These are phyloP conservation scores for Silene latifolia DNA, from an alignment of 148 eudicot genomes.

Conservation along the genomic window DNA sequence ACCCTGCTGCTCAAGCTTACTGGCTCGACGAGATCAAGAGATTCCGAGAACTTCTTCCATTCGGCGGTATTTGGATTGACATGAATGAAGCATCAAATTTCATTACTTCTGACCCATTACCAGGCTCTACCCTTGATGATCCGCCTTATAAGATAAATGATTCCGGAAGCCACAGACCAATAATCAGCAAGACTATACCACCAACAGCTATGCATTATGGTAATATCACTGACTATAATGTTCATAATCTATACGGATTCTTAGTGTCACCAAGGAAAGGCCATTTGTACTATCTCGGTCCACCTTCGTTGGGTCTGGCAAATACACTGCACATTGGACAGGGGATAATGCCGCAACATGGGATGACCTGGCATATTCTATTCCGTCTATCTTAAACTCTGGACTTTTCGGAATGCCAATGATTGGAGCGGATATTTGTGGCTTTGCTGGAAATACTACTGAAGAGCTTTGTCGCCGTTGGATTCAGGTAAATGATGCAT, in stretches of 20 bases:
- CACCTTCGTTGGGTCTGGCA: slow-evolving; percentile 54
- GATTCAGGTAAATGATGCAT: slow-evolving; percentile 37
- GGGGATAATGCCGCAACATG: slow-evolving; percentile 53
- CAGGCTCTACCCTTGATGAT: slow-evolving; percentile 40
- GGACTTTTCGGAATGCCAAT: slow-evolving; percentile 57
- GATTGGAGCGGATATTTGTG: slow-evolving; percentile 60
- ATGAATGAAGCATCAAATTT: slow-evolving; percentile 50
- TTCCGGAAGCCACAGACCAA: slow-evolving; percentile 24
- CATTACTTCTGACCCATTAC: slow-evolving; percentile 20
- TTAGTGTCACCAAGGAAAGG: slow-evolving; percentile 33
- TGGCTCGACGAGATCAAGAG: slow-evolving; percentile 48
- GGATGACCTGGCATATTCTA: slow-evolving; percentile 39
- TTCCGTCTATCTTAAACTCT: slow-evolving; percentile 37
- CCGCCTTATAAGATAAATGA: slow-evolving; percentile 58
- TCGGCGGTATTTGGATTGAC: slow-evolving; percentile 44
- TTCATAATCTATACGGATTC: slow-evolving; percentile 47
- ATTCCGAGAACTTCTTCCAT: slow-evolving; percentile 28
- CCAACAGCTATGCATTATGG: slow-evolving; percentile 41
- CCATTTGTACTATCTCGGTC: slow-evolving; percentile 46
- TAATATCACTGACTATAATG: slow-evolving; percentile 39
- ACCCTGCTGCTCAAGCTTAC: slow-evolving; percentile 33
- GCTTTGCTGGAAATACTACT: slow-evolving; percentile 34
- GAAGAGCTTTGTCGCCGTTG: slow-evolving; percentile 59
- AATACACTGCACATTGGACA: slow-evolving; percentile 53
- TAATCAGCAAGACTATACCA: slow-evolving; percentile 40